phyloP scores from a whole-genome alignment of 2,329 filamentous ascomycete genomes.

The Chrysoporthe austroafricana region DNA sequence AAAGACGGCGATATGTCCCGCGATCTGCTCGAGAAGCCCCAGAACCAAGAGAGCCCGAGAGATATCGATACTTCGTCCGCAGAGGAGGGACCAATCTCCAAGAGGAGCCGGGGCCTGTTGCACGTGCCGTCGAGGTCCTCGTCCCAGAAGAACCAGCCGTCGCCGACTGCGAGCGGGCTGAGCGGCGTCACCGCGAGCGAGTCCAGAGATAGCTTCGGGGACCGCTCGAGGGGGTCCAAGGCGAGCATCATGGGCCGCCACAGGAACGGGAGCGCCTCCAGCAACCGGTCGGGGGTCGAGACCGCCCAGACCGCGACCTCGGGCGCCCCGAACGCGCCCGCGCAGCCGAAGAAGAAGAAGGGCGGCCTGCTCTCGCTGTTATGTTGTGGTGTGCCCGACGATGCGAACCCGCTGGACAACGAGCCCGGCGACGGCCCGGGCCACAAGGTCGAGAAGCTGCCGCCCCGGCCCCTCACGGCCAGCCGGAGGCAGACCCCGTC shows the following conservation, averaged over 20 bases:
- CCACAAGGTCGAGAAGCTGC: slow-evolving; percentile 62
- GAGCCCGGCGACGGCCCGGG: slow-evolving; percentile 56
- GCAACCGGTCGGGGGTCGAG: slow-evolving; percentile 62
- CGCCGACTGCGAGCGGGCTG: slow-evolving; percentile 61
- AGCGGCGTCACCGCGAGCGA: slow-evolving; percentile 64
- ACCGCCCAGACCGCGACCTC: slow-evolving; percentile 56
- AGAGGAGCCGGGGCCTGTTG: slow-evolving; percentile 57
- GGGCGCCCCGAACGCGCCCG: slow-evolving; percentile 52
- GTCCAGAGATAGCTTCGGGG: slow-evolving; percentile 64
- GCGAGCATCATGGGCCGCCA: slow-evolving; percentile 65
- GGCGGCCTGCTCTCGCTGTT: slow-evolving; percentile 63
- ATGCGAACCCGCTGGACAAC: slow-evolving; percentile 56
- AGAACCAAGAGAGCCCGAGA: slow-evolving; percentile 46
- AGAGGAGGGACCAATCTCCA: slow-evolving; percentile 48
- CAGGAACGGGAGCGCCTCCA: slow-evolving; percentile 70
- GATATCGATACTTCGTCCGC: slow-evolving; percentile 46
- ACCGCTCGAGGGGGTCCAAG: slow-evolving; percentile 68
- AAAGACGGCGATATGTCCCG: slow-evolving; percentile 37
- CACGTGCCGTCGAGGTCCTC: slow-evolving; percentile 66
- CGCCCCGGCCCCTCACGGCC: slow-evolving; percentile 57
- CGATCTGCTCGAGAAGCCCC: slow-evolving; percentile 41
- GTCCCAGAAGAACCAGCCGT: slow-evolving; percentile 63
- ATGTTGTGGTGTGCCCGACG: slow-evolving; percentile 69
- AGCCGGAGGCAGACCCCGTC: slow-evolving; percentile 57
- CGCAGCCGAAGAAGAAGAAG: slow-evolving; percentile 58